Evolutionary conservation across 345 rosid genomes (phyloP).

Genomic region (Linum trigynum): DNA sequence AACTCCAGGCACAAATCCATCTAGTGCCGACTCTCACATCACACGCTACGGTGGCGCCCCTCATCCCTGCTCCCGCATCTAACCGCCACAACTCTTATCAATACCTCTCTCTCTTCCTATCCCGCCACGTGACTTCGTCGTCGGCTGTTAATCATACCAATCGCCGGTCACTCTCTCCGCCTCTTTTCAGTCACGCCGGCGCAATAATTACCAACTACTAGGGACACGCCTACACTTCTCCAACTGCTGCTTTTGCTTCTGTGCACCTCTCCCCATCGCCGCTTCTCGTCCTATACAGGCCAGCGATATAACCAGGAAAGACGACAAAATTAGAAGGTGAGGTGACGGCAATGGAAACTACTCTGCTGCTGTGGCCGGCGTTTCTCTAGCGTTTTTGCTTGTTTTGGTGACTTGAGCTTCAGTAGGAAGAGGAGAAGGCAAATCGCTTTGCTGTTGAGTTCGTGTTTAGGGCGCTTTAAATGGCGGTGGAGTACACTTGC

Average conservation of each 20-base stretch:
- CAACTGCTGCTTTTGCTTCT: neutral
- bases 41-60: neutral
- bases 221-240: neutral
- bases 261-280: too few species aligned
- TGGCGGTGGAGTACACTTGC: slow-evolving; percentile 21
- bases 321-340: too few species aligned
- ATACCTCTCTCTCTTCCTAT: neutral
- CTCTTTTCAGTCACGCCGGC: neutral
- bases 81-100: neutral
- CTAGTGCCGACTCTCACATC: neutral
- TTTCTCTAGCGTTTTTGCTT: too few species aligned
- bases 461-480: neutral
- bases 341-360: too few species aligned
- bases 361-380: too few species aligned
- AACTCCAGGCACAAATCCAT: too few species aligned
- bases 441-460: too few species aligned
- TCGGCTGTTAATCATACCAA: neutral
- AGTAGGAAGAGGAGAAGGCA: too few species aligned
- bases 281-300: too few species aligned
- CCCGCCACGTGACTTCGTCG: neutral
- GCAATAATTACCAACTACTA: neutral
- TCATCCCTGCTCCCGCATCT: neutral
- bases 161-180: neutral
- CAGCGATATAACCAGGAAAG: too few species aligned
- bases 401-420: too few species aligned